Base-by-base conservation (phyloP, 2,329 filamentous ascomycete species). In the Cercospora sp. region DNA sequence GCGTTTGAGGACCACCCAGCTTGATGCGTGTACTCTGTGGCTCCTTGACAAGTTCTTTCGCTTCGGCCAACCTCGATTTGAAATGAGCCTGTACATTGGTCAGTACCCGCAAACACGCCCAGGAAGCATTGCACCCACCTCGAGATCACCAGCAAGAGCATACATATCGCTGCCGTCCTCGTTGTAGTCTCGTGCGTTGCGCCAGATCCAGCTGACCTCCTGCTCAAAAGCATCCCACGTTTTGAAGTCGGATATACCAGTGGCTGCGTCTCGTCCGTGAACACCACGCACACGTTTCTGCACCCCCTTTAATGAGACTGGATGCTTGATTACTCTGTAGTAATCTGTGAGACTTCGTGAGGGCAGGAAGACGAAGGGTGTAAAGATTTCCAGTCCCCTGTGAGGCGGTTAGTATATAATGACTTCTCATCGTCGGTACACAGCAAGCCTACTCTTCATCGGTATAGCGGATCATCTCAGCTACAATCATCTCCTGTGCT, bases 101-200 rank as follows among this genome's bases (percentile, higher is more conserved):
- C 37, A 74, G 68, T 66, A 61, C 51, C 26, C 21, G 55, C 55
- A 21, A n/a, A 24, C 53, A n/a, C 10, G 58, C 40, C 7, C 18
- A n/a, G n/a, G 53, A 8, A 7, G n/a, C 21, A 32, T 2, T 16
- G 37, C 53, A 73, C 80, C 63, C 82, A 92, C 92, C 87, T 96
- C 90, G 6, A 97, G 86, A 68, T 95, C 89, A 60, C 89, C 87
- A 0, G 93, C 92, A 69, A 95, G 83, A 24, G 87, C 84, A 71
- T 89, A 92, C 62, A 97, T 94, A 16, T 93, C 90, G 75, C 94
- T 97, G 3, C 90, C 91, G 76, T 97, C 93, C 79, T 97, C 92
- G 73, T 97, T 97, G 83, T 94, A 97, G 68, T 90, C 90, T 75
- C 89, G 91, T 0, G 93, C 93, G 79, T 97, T 97, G 60, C 86